A percentile compares a stretch with the other conserved stretches of the same genome.
These are phyloP conservation scores for Leishmania amazonensis DNA, from an alignment of 208 protist species.

Conservation along the genomic window DNA sequence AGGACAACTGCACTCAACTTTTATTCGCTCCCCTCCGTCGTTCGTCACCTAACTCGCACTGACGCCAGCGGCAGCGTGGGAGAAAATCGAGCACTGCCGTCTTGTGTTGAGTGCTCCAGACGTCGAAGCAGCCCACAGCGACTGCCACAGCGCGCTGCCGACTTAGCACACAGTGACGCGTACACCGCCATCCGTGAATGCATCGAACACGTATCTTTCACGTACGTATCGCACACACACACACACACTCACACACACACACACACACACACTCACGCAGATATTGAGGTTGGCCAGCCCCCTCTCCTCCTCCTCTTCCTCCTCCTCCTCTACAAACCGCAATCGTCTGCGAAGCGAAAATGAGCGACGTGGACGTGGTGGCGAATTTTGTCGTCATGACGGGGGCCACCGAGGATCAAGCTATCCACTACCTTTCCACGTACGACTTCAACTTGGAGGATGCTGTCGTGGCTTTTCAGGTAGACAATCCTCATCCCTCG, in stretches of 20 bases:
- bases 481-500: conserved; percentile 4
- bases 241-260: neutral
- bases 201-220: neutral
- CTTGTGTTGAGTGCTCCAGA: neutral
- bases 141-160: neutral
- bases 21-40: neutral
- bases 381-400: conserved; percentile 76
- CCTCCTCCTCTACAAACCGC: neutral
- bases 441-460: conserved; percentile 59
- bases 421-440: conserved; percentile 56
- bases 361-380: conserved; percentile 59
- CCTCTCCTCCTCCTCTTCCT: neutral
- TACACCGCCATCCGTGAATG: neutral
- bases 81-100: neutral
- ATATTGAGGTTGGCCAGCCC: neutral
- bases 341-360: neutral
- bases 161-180: neutral
- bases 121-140: neutral
- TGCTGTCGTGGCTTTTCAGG: conserved; percentile 47
- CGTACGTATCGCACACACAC: neutral
- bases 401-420: conserved; percentile 53
- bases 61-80: neutral
- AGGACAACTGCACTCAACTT: neutral
- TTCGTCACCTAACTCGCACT: neutral
- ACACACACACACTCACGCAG: neutral